phyloP scores from a whole-genome alignment of 176 grass and related monocot genomes.

The bread wheat (Triticum aestivum) region IWGSC_CS_RefSeq_v2.1 NC_057796.1:428065569-428066068 shows the following conservation, averaged over 20 bases:
- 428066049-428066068: conserved; percentile 83
- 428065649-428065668: conserved; percentile 76
- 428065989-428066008: conserved; percentile 78
- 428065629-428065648: conserved; percentile 79
- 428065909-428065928: conserved; percentile 71
- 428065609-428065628: conserved; percentile 54
- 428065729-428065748: conserved; percentile 72
- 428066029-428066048: conserved; percentile 83
- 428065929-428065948: conserved; percentile 78
- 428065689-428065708: conserved; percentile 50
- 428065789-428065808: conserved; percentile 61
- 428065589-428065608: conserved; percentile 43
- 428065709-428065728: conserved; percentile 99
- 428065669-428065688: conserved; percentile 53
- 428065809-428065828: conserved; percentile 66
- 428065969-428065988: conserved; percentile 81
- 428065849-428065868: conserved; percentile 58
- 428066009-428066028: conserved; percentile 90
- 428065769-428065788: background rate
- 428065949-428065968: conserved; percentile 85
- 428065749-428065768: conserved; percentile 82
- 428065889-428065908: conserved; percentile 78
- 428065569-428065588: background rate
- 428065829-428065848: conserved; percentile 44
- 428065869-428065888: conserved; percentile 58